Evolutionary conservation across 495 filamentous ascomycete genomes (phyloP).

Genomic region (Neurospora sp.): DNA sequence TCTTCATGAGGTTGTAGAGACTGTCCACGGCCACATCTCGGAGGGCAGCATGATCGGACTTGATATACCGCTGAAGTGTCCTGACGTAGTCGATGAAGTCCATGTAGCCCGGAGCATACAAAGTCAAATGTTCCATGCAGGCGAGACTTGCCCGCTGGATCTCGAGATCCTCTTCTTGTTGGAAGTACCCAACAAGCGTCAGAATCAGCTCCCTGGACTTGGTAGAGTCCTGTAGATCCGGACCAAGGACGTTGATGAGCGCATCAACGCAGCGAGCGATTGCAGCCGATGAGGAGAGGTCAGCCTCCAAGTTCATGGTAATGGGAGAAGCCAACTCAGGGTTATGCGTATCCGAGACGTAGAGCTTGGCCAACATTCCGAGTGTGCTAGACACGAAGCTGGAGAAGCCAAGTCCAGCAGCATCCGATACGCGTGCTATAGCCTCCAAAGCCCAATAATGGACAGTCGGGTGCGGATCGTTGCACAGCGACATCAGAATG

Average conservation of each 20-base stretch:
- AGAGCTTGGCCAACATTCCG: slow-evolving; percentile 87
- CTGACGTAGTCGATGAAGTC: slow-evolving; percentile 76
- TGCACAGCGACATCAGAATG: slow-evolving; percentile 89
- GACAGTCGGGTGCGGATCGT: slow-evolving; percentile 90
- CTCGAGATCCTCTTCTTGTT: slow-evolving; percentile 63
- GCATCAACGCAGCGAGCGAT: slow-evolving; percentile 88
- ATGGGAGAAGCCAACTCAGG: slow-evolving; percentile 65
- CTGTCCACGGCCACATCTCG: slow-evolving; percentile 78
- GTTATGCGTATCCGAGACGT: slow-evolving; percentile 84
- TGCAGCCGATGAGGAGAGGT: slow-evolving; percentile 67
- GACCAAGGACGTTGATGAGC: slow-evolving; percentile 89
- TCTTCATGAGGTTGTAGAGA: slow-evolving; percentile 89
- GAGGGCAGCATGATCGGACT: slow-evolving; percentile 54
- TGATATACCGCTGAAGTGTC: slow-evolving; percentile 65
- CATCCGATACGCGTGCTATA: slow-evolving; percentile 78
- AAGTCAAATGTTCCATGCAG: slow-evolving; percentile 81
- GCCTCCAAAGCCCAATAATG: slow-evolving; percentile 95
- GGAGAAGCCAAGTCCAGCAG: slow-evolving; percentile 85
- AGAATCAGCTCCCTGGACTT: slow-evolving; percentile 87
- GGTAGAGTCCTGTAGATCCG: slow-evolving; percentile 86
- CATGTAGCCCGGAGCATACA: slow-evolving; percentile 84
- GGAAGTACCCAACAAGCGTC: slow-evolving; percentile 74
- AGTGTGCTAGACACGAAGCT: slow-evolving; percentile 81
- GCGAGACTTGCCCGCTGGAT: slow-evolving; percentile 66
- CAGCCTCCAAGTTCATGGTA: slow-evolving; percentile 81